phyloP scores from a whole-genome alignment of 768 basidiomycete genomes.

The Tulasnella sp. region DNA sequence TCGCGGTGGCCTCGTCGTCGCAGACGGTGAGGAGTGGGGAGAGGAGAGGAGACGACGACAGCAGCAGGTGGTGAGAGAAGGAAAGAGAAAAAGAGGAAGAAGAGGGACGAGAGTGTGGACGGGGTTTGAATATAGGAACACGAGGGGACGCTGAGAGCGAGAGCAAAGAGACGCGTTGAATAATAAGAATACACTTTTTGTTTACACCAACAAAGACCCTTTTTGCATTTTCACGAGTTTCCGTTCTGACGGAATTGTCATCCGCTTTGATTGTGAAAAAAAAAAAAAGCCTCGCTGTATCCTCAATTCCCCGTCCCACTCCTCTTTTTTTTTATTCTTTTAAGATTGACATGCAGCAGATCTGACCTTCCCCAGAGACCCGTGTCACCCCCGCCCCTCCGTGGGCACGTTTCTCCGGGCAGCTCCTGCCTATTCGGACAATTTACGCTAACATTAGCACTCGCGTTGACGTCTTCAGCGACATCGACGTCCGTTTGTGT shows the following conservation, averaged over 20 bases:
- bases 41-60: background rate
- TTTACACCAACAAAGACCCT: background rate
- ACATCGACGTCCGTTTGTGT: background rate
- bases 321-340: background rate
- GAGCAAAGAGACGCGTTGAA: background rate
- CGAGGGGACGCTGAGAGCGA: background rate
- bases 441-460: background rate
- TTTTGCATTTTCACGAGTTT: background rate
- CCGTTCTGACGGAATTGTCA: background rate
- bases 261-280: background rate
- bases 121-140: background rate
- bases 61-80: background rate
- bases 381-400: background rate
- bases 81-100: background rate
- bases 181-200: constrained; percentile 4
- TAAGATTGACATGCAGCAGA: background rate
- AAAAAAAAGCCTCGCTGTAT: background rate
- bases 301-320: background rate
- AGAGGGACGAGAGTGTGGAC: background rate
- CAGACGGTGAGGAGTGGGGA: background rate
- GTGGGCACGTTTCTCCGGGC: background rate
- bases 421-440: background rate
- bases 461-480: background rate
- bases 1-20: background rate
- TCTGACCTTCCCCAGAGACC: background rate